Evolutionary conservation across 192 early-diverging fungal genomes (phyloP).

Genomic region (Linderina pennispora): DNA sequence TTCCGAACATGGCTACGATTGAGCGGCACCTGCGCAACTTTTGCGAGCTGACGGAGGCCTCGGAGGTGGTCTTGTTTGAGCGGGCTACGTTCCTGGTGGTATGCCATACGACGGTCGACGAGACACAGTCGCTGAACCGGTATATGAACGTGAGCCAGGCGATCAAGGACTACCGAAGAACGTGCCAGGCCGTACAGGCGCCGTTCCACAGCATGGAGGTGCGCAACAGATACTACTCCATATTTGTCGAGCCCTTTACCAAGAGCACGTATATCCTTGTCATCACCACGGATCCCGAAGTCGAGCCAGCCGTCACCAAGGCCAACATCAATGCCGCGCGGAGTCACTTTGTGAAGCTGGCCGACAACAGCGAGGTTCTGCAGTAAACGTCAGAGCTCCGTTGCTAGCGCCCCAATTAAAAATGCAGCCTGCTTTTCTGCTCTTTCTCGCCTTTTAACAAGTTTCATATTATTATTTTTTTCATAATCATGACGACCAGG

Average conservation of each 20-base stretch:
- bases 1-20: slow-evolving; percentile 83
- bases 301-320: slow-evolving; percentile 46
- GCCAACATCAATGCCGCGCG: slow-evolving; percentile 37
- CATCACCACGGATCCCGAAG: slow-evolving; percentile 35
- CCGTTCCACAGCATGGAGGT: slow-evolving; percentile 88
- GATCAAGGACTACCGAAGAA: slow-evolving; percentile 39
- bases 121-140: slow-evolving; percentile 2
- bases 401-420: too few species aligned
- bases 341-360: slow-evolving; percentile 28
- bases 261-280: slow-evolving; percentile 48
- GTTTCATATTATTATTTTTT: neutral
- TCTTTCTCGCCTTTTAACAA: neutral
- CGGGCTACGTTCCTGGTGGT: slow-evolving; percentile 94
- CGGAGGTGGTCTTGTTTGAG: slow-evolving; percentile 95
- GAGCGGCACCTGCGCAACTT: slow-evolving; percentile 78
- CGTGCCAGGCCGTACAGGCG: slow-evolving; percentile 50
- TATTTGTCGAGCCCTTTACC: slow-evolving; percentile 48
- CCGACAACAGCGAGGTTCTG: slow-evolving; percentile 3
- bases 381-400: too few species aligned
- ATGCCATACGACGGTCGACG: slow-evolving; percentile 30
- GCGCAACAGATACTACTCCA: slow-evolving; percentile 50
- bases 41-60: slow-evolving; percentile 77
- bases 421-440: neutral
- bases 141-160: slow-evolving; percentile 32
- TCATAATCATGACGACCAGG: slow-evolving; percentile 1